These are phyloP conservation scores for Choiromyces venosus DNA, from an alignment of 495 filamentous ascomycete genomes.

Conservation along the genomic window DNA sequence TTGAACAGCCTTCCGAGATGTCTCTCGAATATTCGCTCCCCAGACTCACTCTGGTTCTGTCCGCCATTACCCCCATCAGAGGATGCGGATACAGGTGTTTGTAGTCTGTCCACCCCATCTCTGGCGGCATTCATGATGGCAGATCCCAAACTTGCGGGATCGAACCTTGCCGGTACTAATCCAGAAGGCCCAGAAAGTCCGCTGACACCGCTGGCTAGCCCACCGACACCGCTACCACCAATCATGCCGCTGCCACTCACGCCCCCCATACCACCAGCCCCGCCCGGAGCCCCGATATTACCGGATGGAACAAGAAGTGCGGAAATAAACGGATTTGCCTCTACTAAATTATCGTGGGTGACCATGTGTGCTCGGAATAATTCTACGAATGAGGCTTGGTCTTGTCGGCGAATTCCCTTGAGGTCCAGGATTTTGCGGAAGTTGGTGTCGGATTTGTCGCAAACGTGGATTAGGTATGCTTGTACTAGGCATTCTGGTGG, in stretches of 20 bases:
- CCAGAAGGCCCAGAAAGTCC: conserved; percentile 42
- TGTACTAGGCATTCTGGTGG: conserved; percentile 92
- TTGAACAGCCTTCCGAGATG: conserved; percentile 93
- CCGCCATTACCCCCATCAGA: conserved; percentile 42
- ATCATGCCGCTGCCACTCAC: conserved; percentile 43
- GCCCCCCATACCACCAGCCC: conserved; percentile 10
- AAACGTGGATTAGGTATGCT: conserved; percentile 92
- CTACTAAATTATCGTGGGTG: conserved; percentile 51
- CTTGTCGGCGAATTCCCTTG: conserved; percentile 75
- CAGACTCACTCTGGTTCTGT: conserved; percentile 45
- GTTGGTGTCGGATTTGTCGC: conserved; percentile 82
- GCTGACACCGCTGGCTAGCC: conserved; percentile 44
- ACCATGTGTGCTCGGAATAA: conserved; percentile 78
- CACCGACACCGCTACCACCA: conserved; percentile 58
- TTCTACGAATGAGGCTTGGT: conserved; percentile 78
- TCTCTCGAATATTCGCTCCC: conserved; percentile 89
- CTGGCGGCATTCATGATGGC: conserved; percentile 73
- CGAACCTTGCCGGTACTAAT: conserved; percentile 57
- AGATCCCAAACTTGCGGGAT: conserved; percentile 66
- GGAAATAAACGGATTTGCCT: conserved; percentile 45
- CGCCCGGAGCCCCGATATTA: conserved; percentile 21
- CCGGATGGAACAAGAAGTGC: conserved; percentile 26
- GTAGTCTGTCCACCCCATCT: conserved; percentile 84
- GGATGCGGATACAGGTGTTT: conserved; percentile 52
- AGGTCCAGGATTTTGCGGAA: conserved; percentile 95